Evolutionary conservation across 192 early-diverging fungal genomes (phyloP), one percentile per base, ranked within the genome.

Genomic region (Phlyctochytrium planicorne): DNA sequence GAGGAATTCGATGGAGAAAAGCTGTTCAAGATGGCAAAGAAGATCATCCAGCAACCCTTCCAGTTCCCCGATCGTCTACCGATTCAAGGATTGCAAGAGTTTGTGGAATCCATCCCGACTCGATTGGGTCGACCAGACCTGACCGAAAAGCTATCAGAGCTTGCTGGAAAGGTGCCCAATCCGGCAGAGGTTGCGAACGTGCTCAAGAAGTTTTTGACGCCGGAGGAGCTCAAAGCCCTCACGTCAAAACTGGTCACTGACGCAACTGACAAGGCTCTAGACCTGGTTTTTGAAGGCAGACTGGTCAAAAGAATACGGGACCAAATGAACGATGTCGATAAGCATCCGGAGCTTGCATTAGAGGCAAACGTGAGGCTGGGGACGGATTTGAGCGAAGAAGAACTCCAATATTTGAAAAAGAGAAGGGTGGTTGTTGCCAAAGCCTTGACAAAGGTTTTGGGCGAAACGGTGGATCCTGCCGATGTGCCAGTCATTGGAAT

Each of bases 401-500:
- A 73, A 60, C 3, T 31, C 6, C 17, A 62, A 34, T 63, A 34
- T 37, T 16, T 68, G 27, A 60, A 24, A n/a, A 16, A 52, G 6
- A 12, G 71, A 12, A 34, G 35, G 34, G 33, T 30, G 14, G 33
- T 24, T 1, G 71, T 59, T 1, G 66, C 71, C 2, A 55, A 34
- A 23, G 75, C 71, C 3, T 4, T 77, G 33, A 25, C 61, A n/a
- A 50, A 59, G 34, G 56, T 77, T 34, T 27, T 74, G 27, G 67
- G 62, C 32, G 75, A 75, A 35, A 37, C 33, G 17, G 71, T 77
- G 32, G 53, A 65, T 20, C 65, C 40, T 12, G 31, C 47, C 6
- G 66, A 77, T 29, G 63, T 70, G 35, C 75, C 75, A 2, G 53
- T 66, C 52, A 69, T 77, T 53, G 71, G 62, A 0, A 70, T 77